phyloP scores from a whole-genome alignment of 2,329 filamentous ascomycete species.

The Xylaria sp. region DNA sequence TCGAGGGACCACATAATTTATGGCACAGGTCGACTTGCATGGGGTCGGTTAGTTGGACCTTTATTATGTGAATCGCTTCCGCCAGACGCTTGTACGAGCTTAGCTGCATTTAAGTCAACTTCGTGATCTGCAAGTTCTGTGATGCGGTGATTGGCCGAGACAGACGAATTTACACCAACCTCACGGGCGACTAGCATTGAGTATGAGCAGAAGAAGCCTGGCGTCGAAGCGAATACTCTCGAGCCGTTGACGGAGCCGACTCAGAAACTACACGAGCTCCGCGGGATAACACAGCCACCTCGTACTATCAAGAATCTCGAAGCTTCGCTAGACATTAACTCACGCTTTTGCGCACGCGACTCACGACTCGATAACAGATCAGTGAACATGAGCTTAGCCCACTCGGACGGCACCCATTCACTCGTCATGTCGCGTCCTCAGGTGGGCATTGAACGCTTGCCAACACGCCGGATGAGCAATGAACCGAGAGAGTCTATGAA shows the following conservation, averaged over 20 bases:
- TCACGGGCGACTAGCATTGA: slow-evolving; percentile 23
- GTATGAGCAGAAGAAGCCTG: slow-evolving; percentile 29
- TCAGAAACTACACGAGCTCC: slow-evolving; percentile 12
- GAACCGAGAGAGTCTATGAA: slow-evolving; percentile 90
- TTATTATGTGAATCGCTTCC: slow-evolving; percentile 37
- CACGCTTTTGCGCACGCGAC: slow-evolving; percentile 34
- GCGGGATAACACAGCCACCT: slow-evolving; percentile 15
- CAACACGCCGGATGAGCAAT: slow-evolving; percentile 74
- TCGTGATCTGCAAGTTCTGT: slow-evolving; percentile 1
- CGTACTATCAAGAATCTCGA: slow-evolving; percentile 3
- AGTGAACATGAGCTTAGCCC: slow-evolving; percentile 55
- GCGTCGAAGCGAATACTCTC: slow-evolving; percentile 19
- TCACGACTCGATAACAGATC: slow-evolving; percentile 55
- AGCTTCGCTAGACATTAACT: slow-evolving; percentile 1
- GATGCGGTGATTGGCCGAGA: slow-evolving; percentile 16
- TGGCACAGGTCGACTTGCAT: slow-evolving; percentile 22
- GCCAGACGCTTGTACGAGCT: slow-evolving; percentile 25
- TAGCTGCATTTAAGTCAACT: slow-evolving; percentile 19
- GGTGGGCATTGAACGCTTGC: slow-evolving; percentile 83
- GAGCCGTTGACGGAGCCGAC: slow-evolving; percentile 26
- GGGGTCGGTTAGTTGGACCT: slow-evolving; percentile 29
- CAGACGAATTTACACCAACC: slow-evolving; percentile 12
- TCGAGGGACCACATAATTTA: slow-evolving; percentile 34
- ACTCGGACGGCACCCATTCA: slow-evolving; percentile 58
- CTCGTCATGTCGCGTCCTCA: slow-evolving; percentile 76